Base-by-base conservation (phyloP, 495 filamentous ascomycete genomes). In the Aspergillus wentii region DNA sequence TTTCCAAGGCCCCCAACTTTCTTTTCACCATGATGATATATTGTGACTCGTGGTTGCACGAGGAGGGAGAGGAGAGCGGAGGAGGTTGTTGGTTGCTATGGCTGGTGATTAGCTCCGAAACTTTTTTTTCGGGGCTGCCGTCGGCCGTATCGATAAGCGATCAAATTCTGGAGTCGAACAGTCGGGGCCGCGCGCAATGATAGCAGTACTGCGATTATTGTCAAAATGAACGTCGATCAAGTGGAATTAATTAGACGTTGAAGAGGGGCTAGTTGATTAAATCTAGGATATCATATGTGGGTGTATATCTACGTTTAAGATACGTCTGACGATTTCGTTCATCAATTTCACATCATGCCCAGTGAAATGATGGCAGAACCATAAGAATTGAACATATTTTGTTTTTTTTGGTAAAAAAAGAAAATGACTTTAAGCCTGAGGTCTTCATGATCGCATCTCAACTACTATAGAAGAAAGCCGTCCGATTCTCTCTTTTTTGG, bases 1-100 rank as follows among this genome's bases (percentile, higher is more conserved):
- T 96, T 66, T 96, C 89, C 53, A 95, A 76, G 27, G 90, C 90
- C 21, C 84, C 85, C 26, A 94, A 68, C 66, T 90, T 91, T 61
- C 88, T 76, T 58, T 95, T 95, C 25, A 75, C 78, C 82, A 88
- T 90, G 35, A 52, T 69, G 54, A 45, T 22, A 38, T 13, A 35
- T 37, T 17, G 13, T 40, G 7, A 27, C 30, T 30, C 9, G 39
- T 28, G 39, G 30, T 25, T 28, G 31, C 23, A 34, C 45, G 35
- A 29, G 15, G 21, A 26, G 26, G 45, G 32, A 25, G 42, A 45
- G 41, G 35, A 44, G 40, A 46, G 46, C 48, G 51, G 44, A 40
- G 42, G 20, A 33, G 27, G 51, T 39, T 44, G 29, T 9, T 30
- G 47, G 41, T 40, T 30, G 33, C 35, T 30, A 27, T 17, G 38